Base-by-base conservation (phyloP, 1,139 yeast species). In the Magnusiomyces ingens region DNA sequence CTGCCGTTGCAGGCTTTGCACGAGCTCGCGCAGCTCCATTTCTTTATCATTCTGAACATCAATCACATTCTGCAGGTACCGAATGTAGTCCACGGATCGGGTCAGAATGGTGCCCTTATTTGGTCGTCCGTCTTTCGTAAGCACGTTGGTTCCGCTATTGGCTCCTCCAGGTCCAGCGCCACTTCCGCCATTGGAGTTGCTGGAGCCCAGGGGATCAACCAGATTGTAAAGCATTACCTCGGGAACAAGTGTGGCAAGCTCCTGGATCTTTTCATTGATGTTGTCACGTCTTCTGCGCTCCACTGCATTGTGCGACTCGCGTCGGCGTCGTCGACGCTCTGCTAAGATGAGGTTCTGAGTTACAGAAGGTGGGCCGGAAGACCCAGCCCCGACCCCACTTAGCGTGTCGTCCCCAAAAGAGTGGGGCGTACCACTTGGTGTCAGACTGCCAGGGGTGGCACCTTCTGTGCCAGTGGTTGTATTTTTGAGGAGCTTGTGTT, bases 21-120 rank as follows among this genome's bases (percentile, higher is more conserved):
- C 71, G 59, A 76, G 77, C 66, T 84, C 76, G 48, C 82, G 78
- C 57, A 86, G 72, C 65, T 86, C 95, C 15, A 85, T 86, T 65
- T 89, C 96, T 58, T 79, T 80, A 51, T 91, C 75, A 69, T 89
- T 89, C 64, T 66, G 70, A 43, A 59, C 65, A 48, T 90, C 97
- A 57, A 90, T 87, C 55, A 80, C 75, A 57, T 80, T 80, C 69
- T 90, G 96, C 46, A 91, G 71, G 60, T 75, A 74, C 58, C 82
- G 83, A 52, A 91, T 82, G 64, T 89, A 91, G 61, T 89, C 96
- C 2, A 90, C 95, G 0, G 94, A 81, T 63, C 87, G 85, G 18
- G 90, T 79, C 58, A 91, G 73, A 11, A 91, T 87, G 62, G 90
- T 95, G 1, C 97, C 97, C 71, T 91, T 91, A 65, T 90, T 90